A percentile compares a stretch with the other conserved stretches of the same genome.
These are phyloP conservation scores for Fusarium pilosicola DNA, from an alignment of 2,329 filamentous ascomycete species.

Conservation along the genomic window DNA sequence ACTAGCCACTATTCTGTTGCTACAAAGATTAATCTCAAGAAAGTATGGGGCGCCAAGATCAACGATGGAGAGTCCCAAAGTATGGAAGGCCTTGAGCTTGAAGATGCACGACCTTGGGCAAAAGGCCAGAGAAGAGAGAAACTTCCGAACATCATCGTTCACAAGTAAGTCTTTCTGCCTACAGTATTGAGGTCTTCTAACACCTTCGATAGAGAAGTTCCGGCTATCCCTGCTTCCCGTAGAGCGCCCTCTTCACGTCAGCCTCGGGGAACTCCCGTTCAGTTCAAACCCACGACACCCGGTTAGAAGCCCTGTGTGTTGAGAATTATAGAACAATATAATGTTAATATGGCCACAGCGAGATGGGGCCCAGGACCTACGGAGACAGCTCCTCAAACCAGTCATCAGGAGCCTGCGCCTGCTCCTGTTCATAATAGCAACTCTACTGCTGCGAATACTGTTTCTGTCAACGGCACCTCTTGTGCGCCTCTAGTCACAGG, in stretches of 20 bases:
- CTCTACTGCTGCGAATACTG: background rate
- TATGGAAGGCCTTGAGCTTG: slow-evolving; percentile 34
- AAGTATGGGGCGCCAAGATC: slow-evolving; percentile 31
- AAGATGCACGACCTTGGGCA: slow-evolving; percentile 39
- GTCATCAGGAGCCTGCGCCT: no score
- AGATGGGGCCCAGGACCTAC: slow-evolving; percentile 8
- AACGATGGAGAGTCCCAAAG: slow-evolving; percentile 38
- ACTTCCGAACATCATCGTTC: background rate
- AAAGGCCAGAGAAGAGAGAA: background rate
- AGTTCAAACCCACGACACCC: slow-evolving; percentile 19
- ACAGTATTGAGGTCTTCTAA: background rate
- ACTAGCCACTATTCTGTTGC: background rate
- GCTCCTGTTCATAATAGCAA: background rate
- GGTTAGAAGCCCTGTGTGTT: slow-evolving; percentile 27
- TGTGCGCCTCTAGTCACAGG: background rate
- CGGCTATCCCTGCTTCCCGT: background rate
- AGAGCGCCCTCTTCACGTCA: background rate
- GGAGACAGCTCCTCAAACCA: background rate
- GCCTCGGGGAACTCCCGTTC: background rate
- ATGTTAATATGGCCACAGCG: background rate
- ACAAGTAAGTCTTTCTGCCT: background rate
- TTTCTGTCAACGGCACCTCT: background rate
- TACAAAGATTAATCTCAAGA: background rate
- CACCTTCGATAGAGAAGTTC: background rate
- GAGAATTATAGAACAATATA: background rate